These are phyloP conservation scores for Globisporangium apiculatum DNA, from an alignment of 352 stramenopile genomes.

Conservation along the genomic window DNA sequence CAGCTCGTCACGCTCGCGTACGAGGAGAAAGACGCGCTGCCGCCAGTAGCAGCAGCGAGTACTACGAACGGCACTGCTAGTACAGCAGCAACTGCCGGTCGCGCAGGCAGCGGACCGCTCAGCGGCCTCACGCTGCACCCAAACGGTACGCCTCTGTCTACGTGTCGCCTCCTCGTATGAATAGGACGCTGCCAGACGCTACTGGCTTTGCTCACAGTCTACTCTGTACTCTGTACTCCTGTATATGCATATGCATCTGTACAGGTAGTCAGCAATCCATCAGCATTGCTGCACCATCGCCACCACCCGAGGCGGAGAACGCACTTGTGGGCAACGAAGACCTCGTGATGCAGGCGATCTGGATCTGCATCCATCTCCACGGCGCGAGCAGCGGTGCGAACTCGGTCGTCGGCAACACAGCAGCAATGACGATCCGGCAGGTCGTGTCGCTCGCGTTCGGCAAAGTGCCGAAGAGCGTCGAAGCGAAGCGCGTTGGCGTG, in stretches of 20 bases:
- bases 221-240: neutral
- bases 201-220: neutral
- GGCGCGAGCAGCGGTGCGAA: constrained; percentile 59
- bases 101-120: constrained; percentile 4
- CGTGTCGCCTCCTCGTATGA: neutral
- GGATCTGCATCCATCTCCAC: constrained; percentile 84
- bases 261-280: neutral
- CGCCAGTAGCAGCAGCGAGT: neutral
- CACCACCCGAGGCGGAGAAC: constrained; percentile 18
- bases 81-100: neutral
- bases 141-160: constrained; percentile 6
- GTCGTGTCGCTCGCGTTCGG: constrained; percentile 83
- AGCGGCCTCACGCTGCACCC: constrained; percentile 15
- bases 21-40: constrained; percentile 23
- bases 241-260: neutral
- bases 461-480: constrained; percentile 57
- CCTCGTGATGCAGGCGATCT: constrained; percentile 83
- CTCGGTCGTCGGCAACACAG: constrained; percentile 81
- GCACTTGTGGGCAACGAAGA: constrained; percentile 76
- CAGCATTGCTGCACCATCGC: neutral
- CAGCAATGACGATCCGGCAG: constrained; percentile 84
- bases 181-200: neutral
- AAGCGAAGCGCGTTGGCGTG: constrained; percentile 75
- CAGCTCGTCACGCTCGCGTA: constrained; percentile 82
- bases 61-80: too few species aligned